Evolutionary conservation across 768 basidiomycete species (phyloP).

Genomic region (Podaxis rugospora): DNA sequence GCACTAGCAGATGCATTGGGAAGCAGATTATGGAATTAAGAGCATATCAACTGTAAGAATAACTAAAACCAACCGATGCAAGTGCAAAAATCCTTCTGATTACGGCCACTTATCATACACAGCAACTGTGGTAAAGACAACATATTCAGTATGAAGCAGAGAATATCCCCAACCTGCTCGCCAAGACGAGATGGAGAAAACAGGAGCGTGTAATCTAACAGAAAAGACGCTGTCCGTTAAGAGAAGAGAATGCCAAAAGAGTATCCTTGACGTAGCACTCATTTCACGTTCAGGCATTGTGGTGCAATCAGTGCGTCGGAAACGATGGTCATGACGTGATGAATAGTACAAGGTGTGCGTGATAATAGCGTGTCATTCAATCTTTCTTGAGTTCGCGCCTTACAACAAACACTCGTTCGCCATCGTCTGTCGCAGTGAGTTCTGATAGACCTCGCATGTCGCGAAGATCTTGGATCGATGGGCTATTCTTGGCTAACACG

Average conservation of each 20-base stretch:
- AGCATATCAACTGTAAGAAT: background rate
- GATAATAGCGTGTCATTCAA: constrained; percentile 26
- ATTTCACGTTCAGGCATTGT: background rate
- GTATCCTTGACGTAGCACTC: background rate
- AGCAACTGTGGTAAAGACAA: background rate
- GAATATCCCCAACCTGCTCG: background rate
- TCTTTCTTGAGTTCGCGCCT: constrained; percentile 83
- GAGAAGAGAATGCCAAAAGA: background rate
- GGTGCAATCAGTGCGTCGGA: background rate
- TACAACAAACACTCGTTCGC: constrained; percentile 74
- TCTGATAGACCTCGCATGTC: constrained; percentile 57
- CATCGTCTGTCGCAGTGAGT: constrained; percentile 53
- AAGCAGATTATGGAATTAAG: background rate
- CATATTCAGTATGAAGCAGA: background rate
- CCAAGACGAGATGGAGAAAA: background rate
- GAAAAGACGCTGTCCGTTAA: background rate
- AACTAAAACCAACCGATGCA: background rate
- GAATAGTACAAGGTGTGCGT: constrained; percentile 11
- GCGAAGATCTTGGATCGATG: constrained; percentile 51
- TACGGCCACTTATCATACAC: background rate
- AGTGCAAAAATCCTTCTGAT: background rate
- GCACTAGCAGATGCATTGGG: too few species aligned
- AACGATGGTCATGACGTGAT: constrained; percentile 12
- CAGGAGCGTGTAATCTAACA: background rate
- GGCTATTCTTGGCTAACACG: constrained; percentile 66